Base-by-base conservation (phyloP, 345 rosid species). In the Cardamine resedifolia region DNA sequence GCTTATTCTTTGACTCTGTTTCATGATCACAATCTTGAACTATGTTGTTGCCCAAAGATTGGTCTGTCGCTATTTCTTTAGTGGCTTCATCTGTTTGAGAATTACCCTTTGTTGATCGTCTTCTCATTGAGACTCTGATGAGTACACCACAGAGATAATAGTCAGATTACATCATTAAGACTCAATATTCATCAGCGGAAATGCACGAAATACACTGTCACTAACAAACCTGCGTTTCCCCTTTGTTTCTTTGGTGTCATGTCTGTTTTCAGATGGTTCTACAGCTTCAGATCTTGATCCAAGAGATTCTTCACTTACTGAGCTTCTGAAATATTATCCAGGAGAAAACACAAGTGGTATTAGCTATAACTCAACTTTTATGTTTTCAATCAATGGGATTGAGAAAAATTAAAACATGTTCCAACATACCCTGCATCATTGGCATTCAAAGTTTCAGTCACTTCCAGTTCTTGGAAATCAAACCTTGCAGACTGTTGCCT, bases 391-490 rank as follows among this genome's bases (percentile, higher is more conserved):
- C 12, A 2, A 58, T 7, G 41, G 10, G 27, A 30, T n/a, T n/a
- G 66, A 51, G 55, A 60, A 67, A 58, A 14, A 19, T 43, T 24
- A 7, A 18, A 50, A 10, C 9, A 24, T 16, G 71, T 34, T 70
- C 58, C 39, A 63, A 70, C 78, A 51, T 10, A 88, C 94, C 94
- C 70, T 41, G 76, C 79, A 72, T 70, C 75, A n/a, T 76, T 79
- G 52, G 68, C 64, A 49, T 60, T 61, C 61, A 62, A 55, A 49
- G 66, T 74, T 66, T 66, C 52, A 14, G 57, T 30, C 68, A 23
- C 60, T 70, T 73, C 77, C 14, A 63, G 73, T 53, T 56, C 77
- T 67, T 66, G 67, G 52, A 57, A 45, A 58, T 69, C 76, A 30
- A 80, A 65, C 55, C 57, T 76, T 16, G 73, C 31, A 56, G 84